Evolutionary conservation across 257 asterid genomes (phyloP).

Genomic region (Fraxinus quadrangulata): DNA sequence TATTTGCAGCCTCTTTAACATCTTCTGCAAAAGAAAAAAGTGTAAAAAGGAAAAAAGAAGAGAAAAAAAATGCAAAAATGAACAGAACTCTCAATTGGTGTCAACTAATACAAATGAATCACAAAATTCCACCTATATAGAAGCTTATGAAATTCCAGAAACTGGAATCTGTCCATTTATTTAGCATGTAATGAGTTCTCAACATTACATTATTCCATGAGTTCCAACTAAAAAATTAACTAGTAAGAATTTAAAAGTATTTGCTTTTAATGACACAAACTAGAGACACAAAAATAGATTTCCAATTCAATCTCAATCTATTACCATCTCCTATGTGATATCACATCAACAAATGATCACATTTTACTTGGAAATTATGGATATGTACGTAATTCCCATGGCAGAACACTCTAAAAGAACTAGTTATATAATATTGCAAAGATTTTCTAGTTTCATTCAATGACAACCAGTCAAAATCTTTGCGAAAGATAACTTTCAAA

Average conservation of each 20-base stretch:
- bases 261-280: background rate
- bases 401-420: background rate
- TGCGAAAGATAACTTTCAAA: background rate
- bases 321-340: background rate
- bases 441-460: background rate
- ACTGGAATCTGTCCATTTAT: background rate
- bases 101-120: background rate
- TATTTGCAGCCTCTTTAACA: slow-evolving; percentile 66
- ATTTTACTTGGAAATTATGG: background rate
- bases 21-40: slow-evolving; percentile 57
- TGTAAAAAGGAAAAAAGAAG: background rate
- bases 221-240: background rate
- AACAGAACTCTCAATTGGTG: background rate
- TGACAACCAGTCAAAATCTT: slow-evolving; percentile 4
- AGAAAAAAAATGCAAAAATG: background rate
- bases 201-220: background rate
- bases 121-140: background rate
- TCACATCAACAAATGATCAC: background rate
- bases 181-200: background rate
- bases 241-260: background rate
- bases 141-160: background rate
- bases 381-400: background rate
- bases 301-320: background rate
- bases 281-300: background rate
- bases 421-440: background rate